phyloP scores from a whole-genome alignment of 1,139 yeast genomes.

The Magnusiomyces tetraspermus region DNA sequence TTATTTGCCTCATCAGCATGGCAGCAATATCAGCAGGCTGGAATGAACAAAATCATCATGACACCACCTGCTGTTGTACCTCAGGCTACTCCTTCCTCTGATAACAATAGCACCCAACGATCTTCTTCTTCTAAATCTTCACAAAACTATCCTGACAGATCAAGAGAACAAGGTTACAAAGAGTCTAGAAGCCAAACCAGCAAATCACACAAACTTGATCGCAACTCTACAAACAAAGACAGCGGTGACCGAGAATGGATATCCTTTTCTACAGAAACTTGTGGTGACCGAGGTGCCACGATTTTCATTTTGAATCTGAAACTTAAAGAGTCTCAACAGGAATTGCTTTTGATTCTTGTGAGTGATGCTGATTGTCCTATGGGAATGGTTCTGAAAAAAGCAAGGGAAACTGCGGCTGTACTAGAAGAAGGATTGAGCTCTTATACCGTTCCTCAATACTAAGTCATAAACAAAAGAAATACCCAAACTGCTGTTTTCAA shows the following conservation, averaged over 20 bases:
- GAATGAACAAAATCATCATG: constrained; percentile 7
- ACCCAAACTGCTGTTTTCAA: too few species aligned
- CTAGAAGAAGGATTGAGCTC: constrained; percentile 21
- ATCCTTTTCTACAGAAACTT: constrained; percentile 22
- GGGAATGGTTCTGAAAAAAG: constrained; percentile 21
- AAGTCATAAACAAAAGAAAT: background rate
- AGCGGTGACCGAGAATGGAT: constrained; percentile 19
- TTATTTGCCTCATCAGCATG: constrained; percentile 26
- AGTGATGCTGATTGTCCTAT: constrained; percentile 25
- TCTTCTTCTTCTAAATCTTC: too few species aligned
- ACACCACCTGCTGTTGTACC: background rate
- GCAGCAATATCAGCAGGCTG: constrained; percentile 22
- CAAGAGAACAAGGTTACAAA: background rate
- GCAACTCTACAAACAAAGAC: background rate
- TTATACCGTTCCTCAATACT: background rate
- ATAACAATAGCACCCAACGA: too few species aligned
- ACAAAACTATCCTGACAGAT: too few species aligned
- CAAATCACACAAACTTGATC: background rate
- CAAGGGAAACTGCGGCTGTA: constrained; percentile 22
- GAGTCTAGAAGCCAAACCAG: background rate
- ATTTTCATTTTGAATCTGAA: constrained; percentile 22
- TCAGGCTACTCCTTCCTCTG: background rate
- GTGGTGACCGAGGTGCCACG: constrained; percentile 11
- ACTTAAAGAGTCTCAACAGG: constrained; percentile 17
- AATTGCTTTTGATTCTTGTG: constrained; percentile 22